Evolutionary conservation across 2,329 filamentous ascomycete genomes (phyloP).

Genomic region (Colletotrichum phormii): DNA sequence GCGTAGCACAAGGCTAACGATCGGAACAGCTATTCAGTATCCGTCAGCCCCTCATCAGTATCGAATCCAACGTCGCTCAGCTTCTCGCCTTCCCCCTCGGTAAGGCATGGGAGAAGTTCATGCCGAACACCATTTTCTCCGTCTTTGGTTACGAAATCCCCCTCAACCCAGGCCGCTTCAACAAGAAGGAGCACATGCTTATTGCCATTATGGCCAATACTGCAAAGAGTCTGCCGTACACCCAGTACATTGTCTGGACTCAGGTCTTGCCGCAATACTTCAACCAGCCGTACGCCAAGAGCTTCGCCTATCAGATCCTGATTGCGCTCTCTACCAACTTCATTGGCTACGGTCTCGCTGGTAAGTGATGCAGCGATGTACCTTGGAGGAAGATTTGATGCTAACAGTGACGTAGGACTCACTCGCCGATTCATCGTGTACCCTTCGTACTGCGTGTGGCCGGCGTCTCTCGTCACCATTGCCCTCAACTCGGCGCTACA

Average conservation of each 20-base stretch:
- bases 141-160: conserved; percentile 58
- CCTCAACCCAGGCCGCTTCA: conserved; percentile 68
- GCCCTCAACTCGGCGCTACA: conserved; percentile 63
- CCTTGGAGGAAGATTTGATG: too few relatives aligned
- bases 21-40: conserved; percentile 61
- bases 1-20: not conserved
- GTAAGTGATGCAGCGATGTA: conserved; percentile 38
- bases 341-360: conserved; percentile 67
- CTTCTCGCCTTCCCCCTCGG: conserved; percentile 67
- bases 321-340: conserved; percentile 64
- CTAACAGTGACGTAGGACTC: conserved; percentile 39
- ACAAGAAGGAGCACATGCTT: conserved; percentile 70
- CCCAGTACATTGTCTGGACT: conserved; percentile 61
- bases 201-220: conserved; percentile 71
- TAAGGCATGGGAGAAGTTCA: conserved; percentile 59
- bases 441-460: conserved; percentile 66
- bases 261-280: conserved; percentile 61
- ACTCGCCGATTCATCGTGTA: conserved; percentile 63
- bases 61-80: conserved; percentile 68
- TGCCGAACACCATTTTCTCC: conserved; percentile 64
- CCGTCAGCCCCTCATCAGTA: conserved; percentile 64
- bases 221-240: conserved; percentile 59
- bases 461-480: conserved; percentile 61
- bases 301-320: conserved; percentile 62
- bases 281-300: conserved; percentile 60